phyloP scores from a whole-genome alignment of 768 basidiomycete genomes.

The Pisolithus sp. region DNA sequence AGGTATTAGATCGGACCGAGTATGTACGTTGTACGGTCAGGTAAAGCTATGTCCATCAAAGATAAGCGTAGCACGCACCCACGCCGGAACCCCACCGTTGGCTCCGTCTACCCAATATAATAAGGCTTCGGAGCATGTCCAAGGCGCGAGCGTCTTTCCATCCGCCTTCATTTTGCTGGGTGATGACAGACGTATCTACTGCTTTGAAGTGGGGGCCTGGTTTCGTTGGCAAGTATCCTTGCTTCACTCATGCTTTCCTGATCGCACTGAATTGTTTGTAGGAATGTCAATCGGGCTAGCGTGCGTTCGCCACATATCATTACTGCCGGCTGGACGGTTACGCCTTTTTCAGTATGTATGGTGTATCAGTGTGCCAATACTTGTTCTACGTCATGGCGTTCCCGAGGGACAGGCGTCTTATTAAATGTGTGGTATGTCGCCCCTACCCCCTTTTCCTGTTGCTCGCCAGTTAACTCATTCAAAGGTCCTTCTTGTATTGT shows the following conservation, averaged over 20 bases:
- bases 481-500: background rate
- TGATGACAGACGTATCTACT: conserved; percentile 4
- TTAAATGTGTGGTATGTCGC: conserved; percentile 13
- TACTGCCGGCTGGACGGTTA: background rate
- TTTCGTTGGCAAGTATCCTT: conserved; percentile 10
- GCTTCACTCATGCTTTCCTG: background rate
- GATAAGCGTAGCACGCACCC: too few relatives aligned
- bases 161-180: background rate
- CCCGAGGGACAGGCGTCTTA: conserved; percentile 6
- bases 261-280: background rate
- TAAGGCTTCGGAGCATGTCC: too few relatives aligned
- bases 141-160: background rate
- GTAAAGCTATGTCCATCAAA: too few relatives aligned
- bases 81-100: too few relatives aligned
- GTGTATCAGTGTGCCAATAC: conserved; percentile 12
- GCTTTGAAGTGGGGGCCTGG: conserved; percentile 9
- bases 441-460: background rate
- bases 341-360: conserved; percentile 12
- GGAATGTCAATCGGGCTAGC: conserved; percentile 8
- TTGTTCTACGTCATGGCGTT: conserved; percentile 13
- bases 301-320: conserved; percentile 5
- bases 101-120: too few relatives aligned
- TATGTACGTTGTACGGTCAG: too few relatives aligned
- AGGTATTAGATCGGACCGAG: too few relatives aligned
- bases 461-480: background rate